Base-by-base conservation (phyloP, 2,329 filamentous ascomycete genomes). In the Macrophomina phaseolina region DNA sequence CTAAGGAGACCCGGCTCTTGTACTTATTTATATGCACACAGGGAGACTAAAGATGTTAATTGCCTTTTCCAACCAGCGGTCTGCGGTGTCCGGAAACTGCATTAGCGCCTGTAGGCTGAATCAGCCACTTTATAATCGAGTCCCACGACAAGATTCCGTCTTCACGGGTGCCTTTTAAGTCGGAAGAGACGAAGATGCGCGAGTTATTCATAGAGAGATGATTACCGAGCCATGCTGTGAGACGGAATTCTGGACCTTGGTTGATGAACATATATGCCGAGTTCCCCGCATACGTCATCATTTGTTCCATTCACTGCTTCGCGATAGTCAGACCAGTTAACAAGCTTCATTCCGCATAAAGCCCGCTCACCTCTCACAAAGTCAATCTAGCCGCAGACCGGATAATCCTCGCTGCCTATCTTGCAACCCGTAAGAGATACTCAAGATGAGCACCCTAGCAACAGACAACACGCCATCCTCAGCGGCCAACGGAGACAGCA, bases 361-460 rank as follows among this genome's bases (percentile, higher is more conserved):
- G 23, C 23, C 23, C 23, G 23, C 23, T 23, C 23, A 28, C n/a
- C 34, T 40, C n/a, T 16, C n/a, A 45, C 36, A n/a, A 42, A 42
- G 18, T 42, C 34, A 55, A 5, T 11, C 12, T 14, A n/a, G 7
- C 14, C 9, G 32, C 30, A 30, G 12, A 28, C 18, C 36, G 11
- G 36, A 38, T 61, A 23, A 23, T 23, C 23, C 23, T 23, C 23
- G 23, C 23, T 23, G 23, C 23, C 23, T 23, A 23, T 23, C 42
- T 36, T 28, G 5, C 36, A 46, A 23, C 4, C 14, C 18, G 3
- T 3, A 18, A 34, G 30, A 30, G 34, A 6, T 23, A 32, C 40
- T n/a, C 56, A 53, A 7, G n/a, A 69, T 69, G 68, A 58, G 58
- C 28, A 16, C 68, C 52, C 66, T 58, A 23, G 60, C 63, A 23